Evolutionary conservation across 108 stramenopile species (phyloP), one percentile per base, ranked within the genome.

Genomic region (Skeletonema costatum): DNA sequence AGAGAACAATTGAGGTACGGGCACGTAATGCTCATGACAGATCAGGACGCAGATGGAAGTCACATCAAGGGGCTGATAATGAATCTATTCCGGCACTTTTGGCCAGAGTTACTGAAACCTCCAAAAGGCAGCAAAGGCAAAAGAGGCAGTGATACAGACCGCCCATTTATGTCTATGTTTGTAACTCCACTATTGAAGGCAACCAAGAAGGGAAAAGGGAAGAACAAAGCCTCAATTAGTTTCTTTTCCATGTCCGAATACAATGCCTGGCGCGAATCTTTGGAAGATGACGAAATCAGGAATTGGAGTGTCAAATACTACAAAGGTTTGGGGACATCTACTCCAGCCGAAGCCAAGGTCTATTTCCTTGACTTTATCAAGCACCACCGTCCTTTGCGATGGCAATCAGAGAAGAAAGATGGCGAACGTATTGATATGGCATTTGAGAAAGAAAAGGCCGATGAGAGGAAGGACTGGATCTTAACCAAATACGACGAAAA

Each of bases 41-140:
- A 98, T 78, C 97, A 97, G 74, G 98, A 98, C 77, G 82, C 81
- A 11, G 92, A 94, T 69, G 98, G 97, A 3, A 84, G 85, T 1
- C 98, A 98, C 77, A 98, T 98, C 86, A 97, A 97, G 73, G 98
- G 98, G 0, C 86, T 98, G 29, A 84, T 98, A 2, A 91, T 98
- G 32, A 98, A 98, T 71, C 85, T 97, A 61, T 95, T 98, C 70
- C 86, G 92, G 42, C 81, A 90, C 68, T 96, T 94, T 82, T 98
- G 97, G 97, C 98, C 98, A 9, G 82, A 80, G 19, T 78, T 98
- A 21, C 66, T 97, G 29, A 80, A 84, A 51, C 88, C 88, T 5
- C 78, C 89, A 16, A 74, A 83, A 21, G 88, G 74, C 9, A n/a
- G n/a, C n/a, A 46, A 56, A 12, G 67, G 65, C 1, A 46, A 79